phyloP scores from a whole-genome alignment of 1,284 basidiomycete genomes.

The Cerioporus squamosus region DNA sequence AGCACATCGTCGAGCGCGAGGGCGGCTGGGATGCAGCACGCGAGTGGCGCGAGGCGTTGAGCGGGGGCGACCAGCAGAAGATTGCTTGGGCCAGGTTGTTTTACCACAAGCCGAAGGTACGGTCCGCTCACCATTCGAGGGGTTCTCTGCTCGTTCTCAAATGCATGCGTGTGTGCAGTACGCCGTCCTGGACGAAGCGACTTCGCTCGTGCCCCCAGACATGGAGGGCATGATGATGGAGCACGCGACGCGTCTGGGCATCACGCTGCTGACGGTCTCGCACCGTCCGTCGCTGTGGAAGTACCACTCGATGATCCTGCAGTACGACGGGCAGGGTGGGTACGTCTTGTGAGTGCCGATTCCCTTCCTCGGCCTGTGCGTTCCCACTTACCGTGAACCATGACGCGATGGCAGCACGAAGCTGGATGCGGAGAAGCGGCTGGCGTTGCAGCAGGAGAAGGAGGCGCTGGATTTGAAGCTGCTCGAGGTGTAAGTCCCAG shows the following conservation, averaged over 20 bases:
- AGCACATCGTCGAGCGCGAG: slow-evolving; percentile 89
- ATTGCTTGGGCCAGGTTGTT: slow-evolving; percentile 97
- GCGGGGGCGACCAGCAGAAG: slow-evolving; percentile 88
- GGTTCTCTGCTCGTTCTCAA: background rate
- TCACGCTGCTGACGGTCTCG: slow-evolving; percentile 90
- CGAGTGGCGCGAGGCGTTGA: slow-evolving; percentile 94
- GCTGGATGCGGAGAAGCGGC: slow-evolving; percentile 89
- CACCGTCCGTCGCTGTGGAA: slow-evolving; percentile 95
- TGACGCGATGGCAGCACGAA: slow-evolving; percentile 62
- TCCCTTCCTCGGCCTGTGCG: slow-evolving; percentile 1
- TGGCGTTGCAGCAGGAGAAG: slow-evolving; percentile 95
- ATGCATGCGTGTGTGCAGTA: slow-evolving; percentile 57
- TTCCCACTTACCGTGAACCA: background rate
- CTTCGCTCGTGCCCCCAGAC: slow-evolving; percentile 90
- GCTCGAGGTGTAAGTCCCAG: slow-evolving; percentile 70
- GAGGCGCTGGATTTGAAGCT: slow-evolving; percentile 81
- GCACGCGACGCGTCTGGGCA: slow-evolving; percentile 84
- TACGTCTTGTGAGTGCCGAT: slow-evolving; percentile 75
- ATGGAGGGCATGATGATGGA: slow-evolving; percentile 98
- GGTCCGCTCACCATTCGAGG: slow-evolving; percentile 2
- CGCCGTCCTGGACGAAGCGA: slow-evolving; percentile 96
- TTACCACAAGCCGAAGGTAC: slow-evolving; percentile 92
- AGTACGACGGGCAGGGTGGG: slow-evolving; percentile 84
- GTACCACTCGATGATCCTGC: slow-evolving; percentile 91
- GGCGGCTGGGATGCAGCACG: slow-evolving; percentile 91